Evolutionary conservation across 1,284 basidiomycete species (phyloP), one percentile per base, ranked within the genome.

Genomic region (Somion occarium): DNA sequence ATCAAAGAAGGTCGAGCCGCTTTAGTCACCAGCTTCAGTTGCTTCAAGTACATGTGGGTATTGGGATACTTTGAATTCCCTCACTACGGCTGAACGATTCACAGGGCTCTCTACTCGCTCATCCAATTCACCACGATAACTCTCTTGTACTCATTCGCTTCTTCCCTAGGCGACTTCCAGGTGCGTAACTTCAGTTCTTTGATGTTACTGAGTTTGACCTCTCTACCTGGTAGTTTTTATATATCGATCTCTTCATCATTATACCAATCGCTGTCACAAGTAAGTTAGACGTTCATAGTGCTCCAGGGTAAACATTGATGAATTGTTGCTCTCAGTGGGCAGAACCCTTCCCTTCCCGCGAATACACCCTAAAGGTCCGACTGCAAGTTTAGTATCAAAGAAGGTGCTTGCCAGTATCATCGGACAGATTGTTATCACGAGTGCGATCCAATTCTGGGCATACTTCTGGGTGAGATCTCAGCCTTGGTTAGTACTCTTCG

Each of bases 1-100:
- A 97, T 99, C 73, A 91, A 88, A 61, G 94, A 98, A 66, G 97
- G 97, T 1, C 78, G 97, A 43, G 93, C 93, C 4, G 95, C 97
- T 2, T 74, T 99, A 48, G 96, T 98, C 48, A 99, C 96, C 1
- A 95, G 91, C 63, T 99, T 99, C 71, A 94, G 92, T 60, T 99
- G 97, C 73, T 99, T 99, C 84, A 98, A 98, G 72, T 98, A 96
- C 64, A 98, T 98, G 94, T 92, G 61, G 70, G 89, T n/a, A n/a
- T n/a, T 74, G 20, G 22, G 18, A 24, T 44, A 25, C 37, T 24
- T 46, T 34, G 37, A 20, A 48, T 48, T 55, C 61, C 42, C 34
- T 41, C 2, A 20, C 23, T 13, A 4, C n/a, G 49, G 45, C 38
- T 37, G 34, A 23, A 43, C 5, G 27, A 15, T 43, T 7, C 54